Evolutionary conservation across 805 yeast genomes (phyloP).

Genomic region (Suhomyces kilbournensis): DNA sequence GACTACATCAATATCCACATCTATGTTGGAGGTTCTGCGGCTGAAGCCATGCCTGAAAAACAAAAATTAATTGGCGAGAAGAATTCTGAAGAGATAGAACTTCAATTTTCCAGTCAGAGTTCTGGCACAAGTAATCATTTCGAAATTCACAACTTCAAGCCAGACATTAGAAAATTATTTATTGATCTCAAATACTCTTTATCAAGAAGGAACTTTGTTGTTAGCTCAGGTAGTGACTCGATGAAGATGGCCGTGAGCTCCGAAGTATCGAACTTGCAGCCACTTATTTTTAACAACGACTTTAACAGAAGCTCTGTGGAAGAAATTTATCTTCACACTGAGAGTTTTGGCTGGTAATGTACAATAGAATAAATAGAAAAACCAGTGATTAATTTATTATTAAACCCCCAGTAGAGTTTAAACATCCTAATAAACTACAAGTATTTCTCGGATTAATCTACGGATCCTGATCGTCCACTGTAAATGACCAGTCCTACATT

Average conservation of each 20-base stretch:
- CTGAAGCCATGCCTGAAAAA: background rate
- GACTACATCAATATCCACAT: conserved; percentile 25
- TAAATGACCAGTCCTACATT: no score
- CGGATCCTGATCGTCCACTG: no score
- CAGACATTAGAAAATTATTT: conserved; percentile 17
- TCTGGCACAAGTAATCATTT: conserved; percentile 1
- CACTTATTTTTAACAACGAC: conserved; percentile 24
- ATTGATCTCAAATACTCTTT: conserved; percentile 10
- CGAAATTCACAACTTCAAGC: conserved; percentile 19
- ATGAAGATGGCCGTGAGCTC: conserved; percentile 39
- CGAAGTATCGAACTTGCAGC: conserved; percentile 41
- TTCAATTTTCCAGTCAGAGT: background rate
- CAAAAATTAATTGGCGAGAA: background rate
- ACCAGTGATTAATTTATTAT: background rate
- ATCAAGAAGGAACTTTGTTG: conserved; percentile 36
- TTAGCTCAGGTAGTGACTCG: conserved; percentile 46
- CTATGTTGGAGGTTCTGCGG: conserved; percentile 16
- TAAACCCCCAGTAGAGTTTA: no score
- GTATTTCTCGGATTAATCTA: no score
- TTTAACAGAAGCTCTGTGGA: conserved; percentile 25
- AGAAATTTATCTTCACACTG: conserved; percentile 51
- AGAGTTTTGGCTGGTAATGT: conserved; percentile 45
- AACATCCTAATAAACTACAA: no score
- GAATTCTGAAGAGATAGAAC: background rate
- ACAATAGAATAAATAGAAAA: background rate